Evolutionary conservation across 1,284 basidiomycete genomes (phyloP), one percentile per base, ranked within the genome.

Genomic region (Peniophora sp.): DNA sequence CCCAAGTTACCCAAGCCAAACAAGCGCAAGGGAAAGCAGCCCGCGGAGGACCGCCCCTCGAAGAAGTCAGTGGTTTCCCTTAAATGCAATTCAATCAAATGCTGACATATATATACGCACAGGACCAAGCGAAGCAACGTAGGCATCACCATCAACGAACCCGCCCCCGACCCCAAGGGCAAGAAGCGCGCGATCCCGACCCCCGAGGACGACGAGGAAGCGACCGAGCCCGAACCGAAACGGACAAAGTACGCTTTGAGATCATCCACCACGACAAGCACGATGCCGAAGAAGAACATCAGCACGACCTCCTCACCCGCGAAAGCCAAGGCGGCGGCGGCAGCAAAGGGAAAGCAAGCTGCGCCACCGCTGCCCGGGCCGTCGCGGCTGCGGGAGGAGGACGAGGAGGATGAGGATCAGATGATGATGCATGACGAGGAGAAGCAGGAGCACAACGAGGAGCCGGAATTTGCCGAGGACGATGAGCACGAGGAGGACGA

Each of bases 121-220:
- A 32, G 27, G 12, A 12, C 27, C 6, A 32, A 32, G 27, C 27
- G 27, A 32, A 32, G 27, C 27, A 32, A 32, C 27, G 56, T 72
- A 43, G 64, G 79, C 52, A 70, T 88, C 49, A 81, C 77, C 52
- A 89, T 89, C 69, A 83, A 81, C 80, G 88, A 89, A 72, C 78
- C 83, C 39, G 56, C 69, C 1, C 77, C 76, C 61, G 86, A 89
- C 68, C 65, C 69, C 57, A 91, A 91, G 69, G 88, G 88, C 56
- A 91, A 91, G 80, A 91, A 91, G 70, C 87, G 88, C 59, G 88
- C 88, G 44, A 77, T 72, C 22, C 83, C 85, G 47, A 86, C 89
- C 68, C 68, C 71, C 41, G 66, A 68, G 55, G 79, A 79, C 48
- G 79, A 81, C 62, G 83, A 86, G 67, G 83, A 86, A 41, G 19